Base-by-base conservation (phyloP, 495 filamentous ascomycete genomes). In the Xylaria bambusicola region DNA sequence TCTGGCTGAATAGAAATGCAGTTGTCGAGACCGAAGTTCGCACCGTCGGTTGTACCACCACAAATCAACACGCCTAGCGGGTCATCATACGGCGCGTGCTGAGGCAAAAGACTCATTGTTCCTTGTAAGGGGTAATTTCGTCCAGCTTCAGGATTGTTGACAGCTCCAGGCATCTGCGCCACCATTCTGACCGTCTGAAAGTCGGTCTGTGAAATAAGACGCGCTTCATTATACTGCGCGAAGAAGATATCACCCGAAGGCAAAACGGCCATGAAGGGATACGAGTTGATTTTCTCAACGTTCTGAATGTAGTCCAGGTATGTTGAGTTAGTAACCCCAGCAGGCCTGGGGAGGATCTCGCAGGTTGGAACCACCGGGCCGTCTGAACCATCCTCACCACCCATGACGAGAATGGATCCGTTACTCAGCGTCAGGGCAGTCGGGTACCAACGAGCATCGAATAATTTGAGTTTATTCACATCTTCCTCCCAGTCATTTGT, bases 401-500 rank as follows among this genome's bases (percentile, higher is more conserved):
- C 77, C 29, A 81, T 72, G 41, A 82, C 71, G 7, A 81, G 66
- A 45, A 82, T 71, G 3, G 78, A 78, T 21, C 78, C 79, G 46
- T 81, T 82, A 10, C 78, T 61, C 72, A 81, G 72, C 26, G 72
- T 71, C 75, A 81, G 76, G 5, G 72, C 73, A 26, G 74, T 75
- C 27, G 79, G 79, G 58, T 82, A 82, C 79, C 79, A 82, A 20
- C 79, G 77, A 1, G 74, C 75, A 49, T 58, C 64, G 31, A 75
- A 69, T 5, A 82, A 71, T 15, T 65, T 55, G 2, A 82, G 41
- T 20, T 71, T 72, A 15, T 65, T 66, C 15, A 67, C 60, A 50
- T 82, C 75, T 55, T 82, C 79, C 58, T 79, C 71, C 79, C 79
- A 81, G 27, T 82, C 75, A 54, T 81, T 81, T 0, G 51, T 60